Evolutionary conservation across 352 stramenopile species (phyloP), one percentile per base, ranked within the genome.

Genomic region (Pythium vanterpoolii): DNA sequence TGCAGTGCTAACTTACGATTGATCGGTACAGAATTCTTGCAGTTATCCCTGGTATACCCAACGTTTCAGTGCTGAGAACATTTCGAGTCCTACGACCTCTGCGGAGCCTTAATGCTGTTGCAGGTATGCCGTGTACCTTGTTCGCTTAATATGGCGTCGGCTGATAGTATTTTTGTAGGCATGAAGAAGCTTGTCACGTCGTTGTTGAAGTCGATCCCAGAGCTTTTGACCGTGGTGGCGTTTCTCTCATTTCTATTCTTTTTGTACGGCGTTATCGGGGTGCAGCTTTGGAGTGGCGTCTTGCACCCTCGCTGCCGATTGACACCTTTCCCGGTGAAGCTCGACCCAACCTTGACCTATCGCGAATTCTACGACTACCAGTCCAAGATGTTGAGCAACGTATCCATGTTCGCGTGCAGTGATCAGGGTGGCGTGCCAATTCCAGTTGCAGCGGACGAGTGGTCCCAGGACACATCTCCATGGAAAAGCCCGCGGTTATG

Each of bases 191-290:
- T 96, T 11, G 83, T 96, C 23, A 79, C 70, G 0, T 70, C 86
- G 5, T 51, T 96, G 19, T 74, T 96, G 34, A 71, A 74, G 31
- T 91, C 83, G 13, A 83, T 96, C 19, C 82, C 81, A 10, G 73
- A 84, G 45, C 76, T 96, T 2, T 56, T 90, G 23, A 89, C 89
- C 27, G 86, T 93, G 19, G 74, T 93, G 11, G 77, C 81, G 24
- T 79, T 96, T 56, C 66, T 93, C n/a, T 69, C 45, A 1, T 96
- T 96, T 50, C 45, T 94, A 2, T 96, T 95, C 48, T 89, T 92
- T 28, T 54, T 96, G 21, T 96, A 96, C 46, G 85, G 77, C 3
- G 87, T 96, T 4, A 72, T 96, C 44, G 88, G 79, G 1, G 69
- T 96, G 6, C 83, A 96, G 66, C 42, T 96, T 3, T 96, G 83